These are phyloP conservation scores for Ophiostoma piceae DNA, from an alignment of 2,329 filamentous ascomycete genomes.

Conservation along the genomic window DNA sequence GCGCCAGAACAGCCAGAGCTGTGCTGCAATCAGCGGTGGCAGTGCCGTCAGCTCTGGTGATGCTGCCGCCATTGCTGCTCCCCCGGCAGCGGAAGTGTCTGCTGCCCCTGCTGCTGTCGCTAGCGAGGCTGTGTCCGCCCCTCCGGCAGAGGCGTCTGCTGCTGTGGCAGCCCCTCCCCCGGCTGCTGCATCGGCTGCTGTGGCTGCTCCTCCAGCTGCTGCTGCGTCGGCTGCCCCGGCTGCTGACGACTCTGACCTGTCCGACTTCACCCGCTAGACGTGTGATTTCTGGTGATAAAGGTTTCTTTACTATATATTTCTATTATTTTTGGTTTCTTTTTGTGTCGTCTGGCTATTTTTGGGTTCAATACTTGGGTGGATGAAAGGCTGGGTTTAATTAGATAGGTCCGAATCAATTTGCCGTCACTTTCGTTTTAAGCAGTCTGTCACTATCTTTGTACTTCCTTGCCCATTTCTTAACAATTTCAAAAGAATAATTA, in stretches of 20 bases:
- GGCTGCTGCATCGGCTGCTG: neutral
- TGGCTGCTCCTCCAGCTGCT: neutral
- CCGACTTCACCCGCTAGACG: neutral
- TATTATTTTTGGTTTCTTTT: neutral
- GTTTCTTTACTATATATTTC: neutral
- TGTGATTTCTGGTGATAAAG: neutral
- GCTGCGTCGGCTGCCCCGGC: neutral
- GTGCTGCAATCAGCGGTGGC: neutral
- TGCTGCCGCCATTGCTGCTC: neutral
- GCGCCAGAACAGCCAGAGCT: conserved; percentile 27
- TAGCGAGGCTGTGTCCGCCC: neutral
- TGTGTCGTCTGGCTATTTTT: neutral
- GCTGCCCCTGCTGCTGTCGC: neutral
- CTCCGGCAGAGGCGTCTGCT: neutral
- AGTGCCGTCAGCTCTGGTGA: neutral
- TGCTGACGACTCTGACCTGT: conserved; percentile 2
- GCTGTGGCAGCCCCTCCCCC: neutral
- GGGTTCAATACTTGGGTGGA: neutral
- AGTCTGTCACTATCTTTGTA: neutral
- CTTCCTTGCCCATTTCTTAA: neutral
- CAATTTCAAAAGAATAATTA: neutral
- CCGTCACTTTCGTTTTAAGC: neutral
- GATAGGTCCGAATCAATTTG: neutral
- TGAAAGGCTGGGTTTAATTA: neutral
- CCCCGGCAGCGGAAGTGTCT: neutral